Percentiles rank a stretch among this genome's conserved stretches.
These are phyloP conservation scores for Huiozyma naganishii DNA, from an alignment of 805 yeast species.

Conservation along the genomic window DNA sequence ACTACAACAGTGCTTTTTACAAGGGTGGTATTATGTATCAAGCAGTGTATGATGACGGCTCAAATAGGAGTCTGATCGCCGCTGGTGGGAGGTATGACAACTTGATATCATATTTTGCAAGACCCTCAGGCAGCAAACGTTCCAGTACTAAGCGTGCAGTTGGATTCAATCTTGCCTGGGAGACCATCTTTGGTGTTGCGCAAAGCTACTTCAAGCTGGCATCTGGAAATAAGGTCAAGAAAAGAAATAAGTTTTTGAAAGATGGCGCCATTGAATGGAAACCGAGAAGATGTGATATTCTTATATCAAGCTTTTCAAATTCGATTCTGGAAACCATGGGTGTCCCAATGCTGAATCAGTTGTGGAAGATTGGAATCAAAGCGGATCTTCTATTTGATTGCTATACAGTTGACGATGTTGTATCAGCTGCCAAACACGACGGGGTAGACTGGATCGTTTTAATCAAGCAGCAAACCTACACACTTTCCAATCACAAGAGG, in stretches of 20 bases:
- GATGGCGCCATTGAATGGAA: conserved; percentile 37
- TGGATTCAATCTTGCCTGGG: conserved; percentile 79
- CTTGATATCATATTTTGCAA: conserved; percentile 55
- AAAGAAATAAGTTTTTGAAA: conserved; percentile 28
- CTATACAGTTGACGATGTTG: conserved; percentile 50
- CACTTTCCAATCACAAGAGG: conserved; percentile 29
- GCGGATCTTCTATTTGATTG: conserved; percentile 54
- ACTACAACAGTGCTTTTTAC: conserved; percentile 73
- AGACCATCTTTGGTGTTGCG: conserved; percentile 44
- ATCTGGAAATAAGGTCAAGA: conserved; percentile 23
- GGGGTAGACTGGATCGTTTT: conserved; percentile 71
- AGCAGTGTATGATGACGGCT: conserved; percentile 55
- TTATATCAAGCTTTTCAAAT: conserved; percentile 60
- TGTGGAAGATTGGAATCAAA: conserved; percentile 73
- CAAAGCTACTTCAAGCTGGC: conserved; percentile 35
- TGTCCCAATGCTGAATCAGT: conserved; percentile 44
- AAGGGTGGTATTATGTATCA: conserved; percentile 81
- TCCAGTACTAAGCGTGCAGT: conserved; percentile 49
- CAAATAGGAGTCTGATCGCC: conserved; percentile 45
- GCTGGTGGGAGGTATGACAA: conserved; percentile 93
- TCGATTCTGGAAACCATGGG: conserved; percentile 49
- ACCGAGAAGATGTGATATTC: conserved; percentile 65
- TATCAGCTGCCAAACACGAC: conserved; percentile 50
- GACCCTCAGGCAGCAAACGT: conserved; percentile 34
- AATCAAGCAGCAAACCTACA: conserved; percentile 52